phyloP scores from a whole-genome alignment of 2,329 filamentous ascomycete genomes.

The Talaromyces pinophilus region DNA sequence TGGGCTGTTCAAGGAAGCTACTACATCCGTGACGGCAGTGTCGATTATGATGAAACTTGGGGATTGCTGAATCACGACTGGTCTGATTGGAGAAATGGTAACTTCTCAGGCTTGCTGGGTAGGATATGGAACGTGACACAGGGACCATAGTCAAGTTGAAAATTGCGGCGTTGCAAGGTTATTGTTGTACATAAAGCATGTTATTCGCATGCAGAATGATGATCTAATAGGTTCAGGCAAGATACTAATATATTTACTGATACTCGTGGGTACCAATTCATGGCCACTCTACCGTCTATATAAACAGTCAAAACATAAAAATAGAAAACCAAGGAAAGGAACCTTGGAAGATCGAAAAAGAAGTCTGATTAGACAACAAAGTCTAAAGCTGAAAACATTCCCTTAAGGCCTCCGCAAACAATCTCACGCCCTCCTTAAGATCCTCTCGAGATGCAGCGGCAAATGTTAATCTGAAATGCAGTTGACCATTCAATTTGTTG shows the following conservation, averaged over 20 bases:
- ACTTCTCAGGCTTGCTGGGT: constrained; percentile 37
- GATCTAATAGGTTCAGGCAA: not conserved
- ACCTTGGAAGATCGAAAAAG: not conserved
- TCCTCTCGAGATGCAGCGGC: not conserved
- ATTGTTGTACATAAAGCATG: not conserved
- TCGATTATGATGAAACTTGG: constrained; percentile 57
- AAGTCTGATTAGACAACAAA: not conserved
- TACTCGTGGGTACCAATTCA: not conserved
- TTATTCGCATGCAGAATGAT: not conserved
- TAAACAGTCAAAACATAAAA: not conserved
- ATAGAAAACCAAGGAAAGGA: not conserved
- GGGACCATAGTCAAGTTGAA: constrained; percentile 36
- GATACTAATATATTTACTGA: not conserved
- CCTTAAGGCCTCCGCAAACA: not conserved
- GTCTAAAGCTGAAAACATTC: not conserved
- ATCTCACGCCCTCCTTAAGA: not conserved
- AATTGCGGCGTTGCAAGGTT: not conserved
- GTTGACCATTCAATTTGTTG: not conserved
- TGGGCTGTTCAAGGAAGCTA: constrained; percentile 63
- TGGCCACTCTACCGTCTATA: not conserved
- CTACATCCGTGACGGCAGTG: constrained; percentile 54
- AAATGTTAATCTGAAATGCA: not conserved
- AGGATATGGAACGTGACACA: constrained; percentile 47
- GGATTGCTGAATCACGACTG: constrained; percentile 52
- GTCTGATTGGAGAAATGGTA: constrained; percentile 44